A percentile compares a stretch with the other conserved stretches of the same genome.
Evolutionary conservation across 2,329 filamentous ascomycete genomes (phyloP).

Genomic region (Mycocentrospora acerina): DNA sequence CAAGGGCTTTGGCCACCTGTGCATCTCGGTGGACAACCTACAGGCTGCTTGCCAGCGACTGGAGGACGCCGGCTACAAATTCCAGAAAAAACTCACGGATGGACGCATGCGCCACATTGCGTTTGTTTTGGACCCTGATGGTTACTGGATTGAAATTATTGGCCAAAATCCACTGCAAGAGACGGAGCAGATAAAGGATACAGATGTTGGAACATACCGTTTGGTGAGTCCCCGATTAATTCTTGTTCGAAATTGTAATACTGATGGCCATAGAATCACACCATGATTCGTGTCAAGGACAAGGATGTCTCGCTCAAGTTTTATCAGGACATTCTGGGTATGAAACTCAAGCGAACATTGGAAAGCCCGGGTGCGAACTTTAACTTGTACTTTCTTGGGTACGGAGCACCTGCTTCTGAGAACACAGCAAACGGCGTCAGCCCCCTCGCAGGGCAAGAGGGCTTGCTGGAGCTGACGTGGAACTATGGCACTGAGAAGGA

Average conservation of each 20-base stretch:
- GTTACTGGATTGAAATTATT: constrained; percentile 72
- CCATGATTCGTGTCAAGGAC: constrained; percentile 90
- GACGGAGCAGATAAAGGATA: constrained; percentile 70
- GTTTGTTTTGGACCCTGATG: constrained; percentile 85
- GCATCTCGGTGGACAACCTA: constrained; percentile 68
- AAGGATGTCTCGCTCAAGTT: constrained; percentile 50
- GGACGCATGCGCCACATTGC: constrained; percentile 74
- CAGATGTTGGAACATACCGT: constrained; percentile 74
- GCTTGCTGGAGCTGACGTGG: constrained; percentile 88
- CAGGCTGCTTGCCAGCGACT: constrained; percentile 87
- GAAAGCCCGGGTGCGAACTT: constrained; percentile 74
- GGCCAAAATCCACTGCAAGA: constrained; percentile 70
- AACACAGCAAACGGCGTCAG: constrained; percentile 59
- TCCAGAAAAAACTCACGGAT: constrained; percentile 92
- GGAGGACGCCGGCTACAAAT: constrained; percentile 85
- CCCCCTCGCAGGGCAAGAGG: constrained; percentile 69
- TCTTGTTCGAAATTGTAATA: neutral
- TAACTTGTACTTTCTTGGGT: constrained; percentile 91
- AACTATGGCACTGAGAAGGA: constrained; percentile 84
- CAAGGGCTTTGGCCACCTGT: constrained; percentile 82
- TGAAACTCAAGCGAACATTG: constrained; percentile 73
- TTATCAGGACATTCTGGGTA: constrained; percentile 78
- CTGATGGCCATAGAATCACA: constrained; percentile 66
- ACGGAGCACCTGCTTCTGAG: constrained; percentile 54
- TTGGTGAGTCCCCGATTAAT: constrained; percentile 45